These are phyloP conservation scores for Pogostemon cablin DNA, from an alignment of 257 asterid genomes.

Conservation along the genomic window DNA sequence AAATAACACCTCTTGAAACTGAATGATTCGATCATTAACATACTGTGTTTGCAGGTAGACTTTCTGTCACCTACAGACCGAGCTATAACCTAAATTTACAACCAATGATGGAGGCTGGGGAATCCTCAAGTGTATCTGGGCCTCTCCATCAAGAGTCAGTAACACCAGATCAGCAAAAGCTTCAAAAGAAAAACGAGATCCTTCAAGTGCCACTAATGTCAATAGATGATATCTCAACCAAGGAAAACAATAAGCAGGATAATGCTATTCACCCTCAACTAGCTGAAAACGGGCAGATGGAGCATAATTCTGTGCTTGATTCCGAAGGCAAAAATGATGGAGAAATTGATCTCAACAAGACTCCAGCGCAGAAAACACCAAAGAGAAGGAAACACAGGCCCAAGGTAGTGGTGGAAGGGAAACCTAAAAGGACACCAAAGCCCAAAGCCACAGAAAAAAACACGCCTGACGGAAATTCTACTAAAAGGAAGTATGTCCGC, in stretches of 20 bases:
- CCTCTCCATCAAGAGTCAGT: slow-evolving; percentile 47
- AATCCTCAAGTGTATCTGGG: slow-evolving; percentile 38
- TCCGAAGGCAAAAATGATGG: slow-evolving; percentile 38
- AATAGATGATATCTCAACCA: slow-evolving; percentile 34
- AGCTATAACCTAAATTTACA: slow-evolving; percentile 43
- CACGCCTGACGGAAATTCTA: slow-evolving; percentile 42
- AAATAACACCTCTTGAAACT: slow-evolving; percentile 16
- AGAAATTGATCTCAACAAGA: slow-evolving; percentile 58
- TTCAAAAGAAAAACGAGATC: slow-evolving; percentile 35
- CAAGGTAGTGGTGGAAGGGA: slow-evolving; percentile 73
- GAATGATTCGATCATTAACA: slow-evolving; percentile 17
- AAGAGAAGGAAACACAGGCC: slow-evolving; percentile 83
- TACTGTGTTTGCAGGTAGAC: slow-evolving; percentile 49
- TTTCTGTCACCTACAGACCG: slow-evolving; percentile 39
- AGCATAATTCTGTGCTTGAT: slow-evolving; percentile 31
- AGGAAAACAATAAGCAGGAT: slow-evolving; percentile 43
- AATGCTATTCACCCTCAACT: slow-evolving; percentile 30
- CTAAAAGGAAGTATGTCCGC: slow-evolving; percentile 71
- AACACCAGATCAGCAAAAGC: slow-evolving; percentile 60
- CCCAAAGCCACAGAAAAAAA: slow-evolving; percentile 41
- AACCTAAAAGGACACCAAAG: slow-evolving; percentile 60
- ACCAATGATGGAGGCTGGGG: slow-evolving; percentile 38
- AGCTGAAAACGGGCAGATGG: slow-evolving; percentile 36
- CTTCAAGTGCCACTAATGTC: slow-evolving; percentile 33
- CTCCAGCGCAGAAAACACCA: slow-evolving; percentile 64